Evolutionary conservation across 2,329 filamentous ascomycete genomes (phyloP).

Genomic region (Cladophialophora psammophila): DNA sequence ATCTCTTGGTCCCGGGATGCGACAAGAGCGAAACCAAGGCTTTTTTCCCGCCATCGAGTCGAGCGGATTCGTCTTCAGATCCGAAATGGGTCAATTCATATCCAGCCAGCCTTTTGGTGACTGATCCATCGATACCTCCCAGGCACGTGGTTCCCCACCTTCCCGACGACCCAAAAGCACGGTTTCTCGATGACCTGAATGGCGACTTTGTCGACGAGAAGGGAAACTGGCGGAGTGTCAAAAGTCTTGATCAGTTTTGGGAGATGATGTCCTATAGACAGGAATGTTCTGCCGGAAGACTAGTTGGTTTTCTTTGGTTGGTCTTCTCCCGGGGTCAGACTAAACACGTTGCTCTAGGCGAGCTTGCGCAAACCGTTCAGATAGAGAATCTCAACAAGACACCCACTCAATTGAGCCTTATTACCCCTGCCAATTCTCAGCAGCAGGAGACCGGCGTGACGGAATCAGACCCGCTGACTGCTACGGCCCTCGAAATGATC

Average conservation of each 20-base stretch:
- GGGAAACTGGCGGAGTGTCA: slow-evolving; percentile 83
- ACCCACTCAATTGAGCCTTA: not conserved
- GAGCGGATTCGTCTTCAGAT: slow-evolving; percentile 48
- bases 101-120: slow-evolving; percentile 65
- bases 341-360: slow-evolving; percentile 7
- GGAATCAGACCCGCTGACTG: not conserved
- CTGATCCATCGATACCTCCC: slow-evolving; percentile 74
- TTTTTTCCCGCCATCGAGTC: slow-evolving; percentile 70
- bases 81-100: slow-evolving; percentile 67
- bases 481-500: slow-evolving; percentile 6
- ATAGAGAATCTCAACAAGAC: not conserved
- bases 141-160: slow-evolving; percentile 88
- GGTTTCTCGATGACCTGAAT: slow-evolving; percentile 88
- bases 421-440: slow-evolving; percentile 25
- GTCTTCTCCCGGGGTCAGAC: slow-evolving; percentile 70
- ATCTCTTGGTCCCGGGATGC: slow-evolving; percentile 85
- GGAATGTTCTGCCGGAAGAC: slow-evolving; percentile 88
- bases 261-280: slow-evolving; percentile 97
- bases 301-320: slow-evolving; percentile 95
- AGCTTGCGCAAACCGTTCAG: slow-evolving; percentile 8
- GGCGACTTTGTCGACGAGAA: slow-evolving; percentile 72
- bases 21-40: slow-evolving; percentile 81
- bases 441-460: not conserved
- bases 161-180: slow-evolving; percentile 92
- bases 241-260: slow-evolving; percentile 91